Conservation (phyloP, 2,329 filamentous ascomycete genomes). For the Malbranchea zuffiana region DNA sequence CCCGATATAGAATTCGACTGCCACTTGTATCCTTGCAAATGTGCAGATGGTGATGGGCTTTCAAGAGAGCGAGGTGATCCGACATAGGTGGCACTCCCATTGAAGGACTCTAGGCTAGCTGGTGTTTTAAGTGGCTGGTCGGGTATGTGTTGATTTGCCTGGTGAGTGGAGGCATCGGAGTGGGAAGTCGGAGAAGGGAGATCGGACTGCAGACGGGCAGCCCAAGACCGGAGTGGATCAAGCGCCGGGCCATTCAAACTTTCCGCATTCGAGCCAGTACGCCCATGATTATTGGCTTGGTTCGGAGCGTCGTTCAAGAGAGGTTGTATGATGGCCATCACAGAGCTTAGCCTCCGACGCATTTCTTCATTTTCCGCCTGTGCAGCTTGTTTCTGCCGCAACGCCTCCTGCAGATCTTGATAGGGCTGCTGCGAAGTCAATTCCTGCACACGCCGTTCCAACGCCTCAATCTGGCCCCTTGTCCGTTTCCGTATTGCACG, state of each 20-base stretch:
- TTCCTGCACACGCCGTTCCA: slow-evolving; percentile 63
- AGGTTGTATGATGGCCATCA: slow-evolving; percentile 46
- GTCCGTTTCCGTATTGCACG: slow-evolving; percentile 74
- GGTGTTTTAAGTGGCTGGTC: slow-evolving; percentile 11
- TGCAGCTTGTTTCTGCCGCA: slow-evolving; percentile 65
- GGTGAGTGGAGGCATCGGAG: slow-evolving; percentile 10
- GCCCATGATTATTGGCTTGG: background rate
- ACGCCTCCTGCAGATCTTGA: slow-evolving; percentile 65
- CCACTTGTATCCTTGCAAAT: slow-evolving; percentile 4
- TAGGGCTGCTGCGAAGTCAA: slow-evolving; percentile 72
- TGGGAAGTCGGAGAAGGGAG: slow-evolving; percentile 11
- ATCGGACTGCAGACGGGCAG: slow-evolving; percentile 1
- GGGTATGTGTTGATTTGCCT: background rate
- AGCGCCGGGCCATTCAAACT: background rate
- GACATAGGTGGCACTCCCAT: slow-evolving; percentile 9
- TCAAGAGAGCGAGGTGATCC: slow-evolving; percentile 27
- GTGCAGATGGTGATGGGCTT: slow-evolving; percentile 33
- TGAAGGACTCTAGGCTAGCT: slow-evolving; percentile 10
- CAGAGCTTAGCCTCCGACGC: slow-evolving; percentile 53
- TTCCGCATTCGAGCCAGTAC: background rate
- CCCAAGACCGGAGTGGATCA: slow-evolving; percentile 5
- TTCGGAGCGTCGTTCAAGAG: slow-evolving; percentile 16
- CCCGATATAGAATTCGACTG: slow-evolving; percentile 2
- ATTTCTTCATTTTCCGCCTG: slow-evolving; percentile 73
- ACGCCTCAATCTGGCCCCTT: slow-evolving; percentile 62